A percentile compares a stretch with the other conserved stretches of the same genome.
Evolutionary conservation across 2,329 filamentous ascomycete genomes (phyloP).

Genomic region (Fusarium zealandicum): DNA sequence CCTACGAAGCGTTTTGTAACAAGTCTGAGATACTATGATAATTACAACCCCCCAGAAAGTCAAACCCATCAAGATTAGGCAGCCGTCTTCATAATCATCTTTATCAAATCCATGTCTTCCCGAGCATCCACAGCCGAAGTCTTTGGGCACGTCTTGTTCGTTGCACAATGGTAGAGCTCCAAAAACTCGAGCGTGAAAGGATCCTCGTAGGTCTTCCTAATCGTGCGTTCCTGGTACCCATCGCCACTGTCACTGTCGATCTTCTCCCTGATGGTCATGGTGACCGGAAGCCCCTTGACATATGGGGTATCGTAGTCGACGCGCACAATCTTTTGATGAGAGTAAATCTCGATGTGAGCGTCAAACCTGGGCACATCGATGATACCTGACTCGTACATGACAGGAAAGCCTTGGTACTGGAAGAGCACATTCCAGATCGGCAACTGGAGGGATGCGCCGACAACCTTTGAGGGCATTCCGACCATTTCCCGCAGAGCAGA

Average conservation of each 20-base stretch:
- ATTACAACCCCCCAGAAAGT: no score
- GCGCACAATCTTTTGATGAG: slow-evolving; percentile 57
- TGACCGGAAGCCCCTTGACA: slow-evolving; percentile 58
- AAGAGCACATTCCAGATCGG: slow-evolving; percentile 35
- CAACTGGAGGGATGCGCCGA: slow-evolving; percentile 8
- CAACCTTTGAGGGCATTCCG: slow-evolving; percentile 18
- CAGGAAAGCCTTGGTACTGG: slow-evolving; percentile 49
- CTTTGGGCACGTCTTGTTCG: slow-evolving; percentile 41
- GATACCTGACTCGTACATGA: slow-evolving; percentile 63
- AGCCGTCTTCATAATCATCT: slow-evolving; percentile 23
- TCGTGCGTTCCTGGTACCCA: slow-evolving; percentile 35
- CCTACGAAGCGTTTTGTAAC: no score
- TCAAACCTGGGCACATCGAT: slow-evolving; percentile 60
- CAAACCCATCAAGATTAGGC: not conserved
- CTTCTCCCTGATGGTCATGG: slow-evolving; percentile 53
- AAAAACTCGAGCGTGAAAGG: slow-evolving; percentile 46
- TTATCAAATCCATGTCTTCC: slow-evolving; percentile 17
- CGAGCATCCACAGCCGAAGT: slow-evolving; percentile 43
- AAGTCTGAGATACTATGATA: no score
- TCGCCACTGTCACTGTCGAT: slow-evolving; percentile 34
- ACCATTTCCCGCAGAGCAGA: slow-evolving; percentile 18
- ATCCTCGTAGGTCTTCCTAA: slow-evolving; percentile 53
- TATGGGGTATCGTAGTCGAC: slow-evolving; percentile 63
- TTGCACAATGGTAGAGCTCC: slow-evolving; percentile 32
- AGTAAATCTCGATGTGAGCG: slow-evolving; percentile 58